phyloP scores from a whole-genome alignment of 371 early-diverging fungal species.

The Umbelopsis sp. region DNA sequence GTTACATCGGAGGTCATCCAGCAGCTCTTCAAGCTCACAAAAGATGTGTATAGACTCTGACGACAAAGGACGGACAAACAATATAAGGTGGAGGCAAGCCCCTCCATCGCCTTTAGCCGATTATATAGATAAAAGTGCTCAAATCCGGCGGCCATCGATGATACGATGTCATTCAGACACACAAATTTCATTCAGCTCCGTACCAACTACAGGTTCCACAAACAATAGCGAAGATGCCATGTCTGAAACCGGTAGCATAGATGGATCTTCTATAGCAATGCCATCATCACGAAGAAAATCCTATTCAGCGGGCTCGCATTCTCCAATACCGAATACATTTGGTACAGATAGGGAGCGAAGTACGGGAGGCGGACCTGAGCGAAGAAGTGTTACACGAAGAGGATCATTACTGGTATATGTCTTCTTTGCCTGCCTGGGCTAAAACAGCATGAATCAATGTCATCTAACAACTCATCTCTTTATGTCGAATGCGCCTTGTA shows the following conservation, averaged over 20 bases:
- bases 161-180: conserved; percentile 18
- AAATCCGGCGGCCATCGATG: conserved; percentile 14
- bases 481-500: background rate
- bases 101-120: conserved; percentile 25
- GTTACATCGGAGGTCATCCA: conserved; percentile 12
- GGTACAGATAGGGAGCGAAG: conserved; percentile 18
- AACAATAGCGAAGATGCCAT: conserved; percentile 10
- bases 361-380: conserved; percentile 38
- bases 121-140: background rate
- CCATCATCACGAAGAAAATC: conserved; percentile 6
- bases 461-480: too few relatives aligned
- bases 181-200: conserved; percentile 1
- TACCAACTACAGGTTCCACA: background rate
- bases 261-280: background rate
- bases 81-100: conserved; percentile 27
- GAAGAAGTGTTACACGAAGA: conserved; percentile 40
- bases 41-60: conserved; percentile 50
- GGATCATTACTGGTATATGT: conserved; percentile 42
- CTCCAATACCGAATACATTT: conserved; percentile 9
- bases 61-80: conserved; percentile 22
- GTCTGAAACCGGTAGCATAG: conserved; percentile 4
- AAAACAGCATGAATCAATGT: background rate
- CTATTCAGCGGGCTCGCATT: conserved; percentile 12
- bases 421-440: background rate
- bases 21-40: conserved; percentile 35